Conservation (phyloP, 106 monocot genomes). For the Hemerocallis citrina region DNA sequence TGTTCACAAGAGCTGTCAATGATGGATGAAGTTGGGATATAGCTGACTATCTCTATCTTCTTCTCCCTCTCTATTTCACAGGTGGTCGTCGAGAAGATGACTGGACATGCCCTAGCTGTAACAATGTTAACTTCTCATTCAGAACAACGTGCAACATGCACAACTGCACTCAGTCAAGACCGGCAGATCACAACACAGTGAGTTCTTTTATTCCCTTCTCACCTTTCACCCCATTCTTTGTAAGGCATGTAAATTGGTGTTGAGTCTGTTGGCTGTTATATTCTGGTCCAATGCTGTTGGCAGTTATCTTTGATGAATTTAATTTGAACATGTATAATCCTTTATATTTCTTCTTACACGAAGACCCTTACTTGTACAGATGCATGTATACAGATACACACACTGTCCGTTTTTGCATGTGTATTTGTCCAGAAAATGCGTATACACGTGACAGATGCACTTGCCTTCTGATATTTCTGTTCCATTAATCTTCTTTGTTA, state of each 20-base stretch:
- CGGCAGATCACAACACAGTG: slow-evolving; percentile 67
- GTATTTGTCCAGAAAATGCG: no score
- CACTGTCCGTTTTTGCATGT: no score
- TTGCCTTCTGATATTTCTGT: no score
- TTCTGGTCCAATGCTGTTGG: no score
- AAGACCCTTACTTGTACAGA: no score
- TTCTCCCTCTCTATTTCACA: slow-evolving; percentile 1
- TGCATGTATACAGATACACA: no score
- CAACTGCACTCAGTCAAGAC: slow-evolving; percentile 78
- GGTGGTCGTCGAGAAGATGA: slow-evolving; percentile 92
- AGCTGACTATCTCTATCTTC: neutral
- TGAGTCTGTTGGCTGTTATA: neutral
- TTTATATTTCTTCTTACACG: no score
- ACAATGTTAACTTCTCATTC: slow-evolving; percentile 93
- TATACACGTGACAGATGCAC: no score
- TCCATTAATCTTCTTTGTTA: no score
- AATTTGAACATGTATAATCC: no score
- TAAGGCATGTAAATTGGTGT: neutral
- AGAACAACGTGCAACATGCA: slow-evolving; percentile 96
- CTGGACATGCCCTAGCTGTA: slow-evolving; percentile 89
- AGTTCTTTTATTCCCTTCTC: slow-evolving; percentile 6
- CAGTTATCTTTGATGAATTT: no score
- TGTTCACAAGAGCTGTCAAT: no score
- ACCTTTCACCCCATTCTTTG: neutral
- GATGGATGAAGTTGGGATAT: neutral